Evolutionary conservation across 108 stramenopile genomes (phyloP).

Genomic region (Skeletonema marinoi): DNA sequence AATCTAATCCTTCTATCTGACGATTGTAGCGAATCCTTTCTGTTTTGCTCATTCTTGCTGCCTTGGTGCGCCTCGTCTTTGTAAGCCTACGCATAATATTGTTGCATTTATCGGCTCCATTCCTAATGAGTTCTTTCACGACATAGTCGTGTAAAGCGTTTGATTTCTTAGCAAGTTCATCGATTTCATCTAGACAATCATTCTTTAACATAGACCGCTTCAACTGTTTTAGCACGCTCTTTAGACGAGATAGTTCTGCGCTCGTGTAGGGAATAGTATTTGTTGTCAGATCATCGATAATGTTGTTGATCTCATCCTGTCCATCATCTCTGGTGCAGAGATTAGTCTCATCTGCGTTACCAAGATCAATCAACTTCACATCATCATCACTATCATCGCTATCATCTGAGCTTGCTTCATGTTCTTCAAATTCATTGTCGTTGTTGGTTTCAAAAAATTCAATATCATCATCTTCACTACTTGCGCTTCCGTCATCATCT

Average conservation of each 20-base stretch:
- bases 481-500: constrained; percentile 7
- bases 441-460: background rate
- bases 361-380: background rate
- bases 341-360: background rate
- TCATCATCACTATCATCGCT: constrained; percentile 2
- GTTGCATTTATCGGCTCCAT: constrained; percentile 18
- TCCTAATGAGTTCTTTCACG: constrained; percentile 14
- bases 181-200: background rate
- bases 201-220: background rate
- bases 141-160: constrained; percentile 2
- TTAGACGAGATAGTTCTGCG: background rate
- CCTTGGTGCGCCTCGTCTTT: background rate
- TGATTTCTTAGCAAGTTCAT: constrained; percentile 2
- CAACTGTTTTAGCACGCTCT: background rate
- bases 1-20: background rate
- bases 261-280: background rate
- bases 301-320: background rate
- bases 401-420: background rate
- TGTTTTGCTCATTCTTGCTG: background rate
- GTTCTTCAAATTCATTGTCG: background rate
- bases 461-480: background rate
- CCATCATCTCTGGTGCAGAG: background rate
- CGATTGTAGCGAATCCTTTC: background rate
- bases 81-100: constrained; percentile 3
- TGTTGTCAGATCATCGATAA: background rate